phyloP scores from a whole-genome alignment of 768 basidiomycete species.

The Pleurotus sapidus region DNA sequence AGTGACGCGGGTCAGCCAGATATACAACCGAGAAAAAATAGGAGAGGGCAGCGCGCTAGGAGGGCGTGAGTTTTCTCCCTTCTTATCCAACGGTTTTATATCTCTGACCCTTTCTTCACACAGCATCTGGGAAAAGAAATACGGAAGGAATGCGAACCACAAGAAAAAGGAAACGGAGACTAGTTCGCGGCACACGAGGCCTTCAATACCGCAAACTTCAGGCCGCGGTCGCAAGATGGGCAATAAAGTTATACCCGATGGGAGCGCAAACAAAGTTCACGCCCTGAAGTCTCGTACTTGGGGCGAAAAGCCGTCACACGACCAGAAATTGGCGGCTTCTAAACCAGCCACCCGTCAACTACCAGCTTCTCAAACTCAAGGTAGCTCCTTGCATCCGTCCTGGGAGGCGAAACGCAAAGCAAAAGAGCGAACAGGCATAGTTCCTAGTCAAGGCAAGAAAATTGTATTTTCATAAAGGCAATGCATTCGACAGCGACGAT shows the following conservation, averaged over 20 bases:
- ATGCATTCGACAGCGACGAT: no score
- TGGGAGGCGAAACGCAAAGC: constrained; percentile 92
- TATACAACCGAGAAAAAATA: constrained; percentile 67
- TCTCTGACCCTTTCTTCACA: constrained; percentile 1
- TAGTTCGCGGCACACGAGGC: neutral
- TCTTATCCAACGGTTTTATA: neutral
- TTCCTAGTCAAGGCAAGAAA: constrained; percentile 80
- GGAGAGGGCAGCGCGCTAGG: constrained; percentile 92
- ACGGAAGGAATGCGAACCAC: constrained; percentile 88
- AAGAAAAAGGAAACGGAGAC: constrained; percentile 58
- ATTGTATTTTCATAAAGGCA: constrained; percentile 53
- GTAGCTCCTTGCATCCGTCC: constrained; percentile 77
- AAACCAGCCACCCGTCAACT: neutral
- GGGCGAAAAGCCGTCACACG: neutral
- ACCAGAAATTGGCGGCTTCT: neutral
- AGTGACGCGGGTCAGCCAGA: constrained; percentile 54
- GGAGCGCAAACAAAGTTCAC: neutral
- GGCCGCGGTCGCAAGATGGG: neutral
- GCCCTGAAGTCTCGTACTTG: neutral
- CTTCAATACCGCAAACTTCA: constrained; percentile 5
- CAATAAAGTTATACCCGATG: neutral
- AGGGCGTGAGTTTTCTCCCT: constrained; percentile 66
- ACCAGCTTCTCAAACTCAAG: constrained; percentile 22
- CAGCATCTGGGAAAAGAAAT: constrained; percentile 99
- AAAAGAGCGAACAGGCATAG: constrained; percentile 56